Conservation (phyloP, 768 basidiomycete genomes). For the Candolleomyces eurysporus region DNA sequence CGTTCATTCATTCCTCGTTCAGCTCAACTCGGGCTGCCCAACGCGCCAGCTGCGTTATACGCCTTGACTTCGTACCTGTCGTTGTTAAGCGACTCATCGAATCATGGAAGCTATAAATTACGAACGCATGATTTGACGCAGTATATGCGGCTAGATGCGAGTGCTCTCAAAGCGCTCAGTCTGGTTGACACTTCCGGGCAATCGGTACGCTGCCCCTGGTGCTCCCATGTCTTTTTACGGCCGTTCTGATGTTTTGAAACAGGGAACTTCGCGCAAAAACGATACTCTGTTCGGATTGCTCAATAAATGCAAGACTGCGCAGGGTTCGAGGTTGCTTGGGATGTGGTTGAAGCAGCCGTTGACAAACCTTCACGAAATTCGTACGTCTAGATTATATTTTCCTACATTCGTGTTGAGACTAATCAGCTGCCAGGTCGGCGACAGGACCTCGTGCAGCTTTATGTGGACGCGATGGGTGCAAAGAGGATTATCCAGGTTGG, state of each 20-base stretch:
- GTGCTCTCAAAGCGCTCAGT: constrained; percentile 87
- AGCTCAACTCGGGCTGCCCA: constrained; percentile 78
- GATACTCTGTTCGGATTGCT: constrained; percentile 86
- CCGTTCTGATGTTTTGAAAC: background rate
- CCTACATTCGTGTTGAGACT: background rate
- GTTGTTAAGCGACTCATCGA: constrained; percentile 72
- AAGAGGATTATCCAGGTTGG: constrained; percentile 72
- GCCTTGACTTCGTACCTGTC: constrained; percentile 83
- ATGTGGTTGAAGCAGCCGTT: constrained; percentile 97
- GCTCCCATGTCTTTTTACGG: background rate
- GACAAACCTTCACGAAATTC: constrained; percentile 90
- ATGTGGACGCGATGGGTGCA: constrained; percentile 74
- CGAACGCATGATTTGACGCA: constrained; percentile 88
- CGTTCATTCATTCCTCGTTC: constrained; percentile 2
- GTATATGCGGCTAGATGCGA: constrained; percentile 96
- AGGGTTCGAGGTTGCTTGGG: constrained; percentile 83
- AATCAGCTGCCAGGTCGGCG: constrained; percentile 57
- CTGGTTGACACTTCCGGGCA: constrained; percentile 72
- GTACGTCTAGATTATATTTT: constrained; percentile 41
- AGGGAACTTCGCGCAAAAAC: constrained; percentile 70
- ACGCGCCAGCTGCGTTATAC: constrained; percentile 76
- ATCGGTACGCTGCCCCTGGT: constrained; percentile 29
- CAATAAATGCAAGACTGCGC: constrained; percentile 95
- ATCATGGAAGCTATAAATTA: constrained; percentile 78
- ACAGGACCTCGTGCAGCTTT: constrained; percentile 84